phyloP scores from a whole-genome alignment of 2,329 filamentous ascomycete species.

The Hortaea werneckii region DNA sequence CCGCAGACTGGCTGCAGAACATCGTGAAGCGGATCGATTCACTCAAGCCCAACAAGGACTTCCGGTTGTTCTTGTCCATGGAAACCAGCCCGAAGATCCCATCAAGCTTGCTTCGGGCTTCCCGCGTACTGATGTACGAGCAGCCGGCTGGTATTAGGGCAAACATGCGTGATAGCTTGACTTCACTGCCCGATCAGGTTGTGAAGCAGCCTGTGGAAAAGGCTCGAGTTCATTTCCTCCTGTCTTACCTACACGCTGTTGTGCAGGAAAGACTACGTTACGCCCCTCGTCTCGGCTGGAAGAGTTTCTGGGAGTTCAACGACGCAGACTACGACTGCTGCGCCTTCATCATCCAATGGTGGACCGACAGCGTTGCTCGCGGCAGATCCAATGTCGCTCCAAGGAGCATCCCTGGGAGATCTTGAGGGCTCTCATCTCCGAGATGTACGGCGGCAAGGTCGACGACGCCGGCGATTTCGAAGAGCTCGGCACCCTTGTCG shows the following conservation, averaged over 20 bases:
- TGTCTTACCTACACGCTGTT: constrained; percentile 92
- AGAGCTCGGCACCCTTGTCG: constrained; percentile 62
- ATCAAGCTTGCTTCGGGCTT: constrained; percentile 86
- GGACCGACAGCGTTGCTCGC: constrained; percentile 74
- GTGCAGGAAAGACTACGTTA: constrained; percentile 92
- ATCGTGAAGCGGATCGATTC: constrained; percentile 94
- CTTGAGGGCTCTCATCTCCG: constrained; percentile 77
- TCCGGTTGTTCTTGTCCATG: constrained; percentile 95
- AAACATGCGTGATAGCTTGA: constrained; percentile 96
- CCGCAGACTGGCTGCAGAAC: constrained; percentile 91
- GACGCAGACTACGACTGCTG: constrained; percentile 99
- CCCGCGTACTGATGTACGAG: constrained; percentile 92
- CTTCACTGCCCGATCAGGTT: constrained; percentile 52
- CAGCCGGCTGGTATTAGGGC: constrained; percentile 92
- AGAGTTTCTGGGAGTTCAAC: constrained; percentile 99
- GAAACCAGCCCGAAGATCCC: constrained; percentile 91
- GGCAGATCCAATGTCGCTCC: constrained; percentile 89
- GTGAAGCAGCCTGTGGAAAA: constrained; percentile 82
- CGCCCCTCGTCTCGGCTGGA: constrained; percentile 89
- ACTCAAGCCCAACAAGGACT: constrained; percentile 85
- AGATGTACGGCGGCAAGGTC: constrained; percentile 97
- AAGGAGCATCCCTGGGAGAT: constrained; percentile 91
- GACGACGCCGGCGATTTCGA: constrained; percentile 80
- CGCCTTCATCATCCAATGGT: constrained; percentile 88
- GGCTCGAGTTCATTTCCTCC: constrained; percentile 74